Conservation (phyloP, 2,329 filamentous ascomycete genomes). For the Lachnellula hyalina region DNA sequence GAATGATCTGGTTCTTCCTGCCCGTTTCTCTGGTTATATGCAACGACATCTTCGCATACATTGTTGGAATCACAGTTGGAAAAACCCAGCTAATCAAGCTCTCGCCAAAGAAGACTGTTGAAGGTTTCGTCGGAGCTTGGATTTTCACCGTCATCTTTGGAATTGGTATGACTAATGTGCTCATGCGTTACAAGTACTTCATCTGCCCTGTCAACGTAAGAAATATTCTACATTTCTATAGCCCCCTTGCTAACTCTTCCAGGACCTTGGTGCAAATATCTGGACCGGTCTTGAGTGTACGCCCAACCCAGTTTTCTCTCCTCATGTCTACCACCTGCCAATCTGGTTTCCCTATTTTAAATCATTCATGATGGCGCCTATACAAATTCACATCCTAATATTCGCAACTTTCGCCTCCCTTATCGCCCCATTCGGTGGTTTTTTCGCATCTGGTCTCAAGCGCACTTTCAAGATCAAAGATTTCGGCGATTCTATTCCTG, state of each 20-base stretch:
- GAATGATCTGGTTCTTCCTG: constrained; percentile 99
- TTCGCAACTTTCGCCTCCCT: constrained; percentile 92
- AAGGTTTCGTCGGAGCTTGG: constrained; percentile 96
- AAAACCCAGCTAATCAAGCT: constrained; percentile 96
- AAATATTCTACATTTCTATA: constrained; percentile 1
- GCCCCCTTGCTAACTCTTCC: constrained; percentile 13
- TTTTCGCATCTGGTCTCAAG: constrained; percentile 97
- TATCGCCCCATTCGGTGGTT: constrained; percentile 95
- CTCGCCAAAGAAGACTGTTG: constrained; percentile 98
- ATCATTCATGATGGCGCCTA: constrained; percentile 73
- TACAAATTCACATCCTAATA: constrained; percentile 88
- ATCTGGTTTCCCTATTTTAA: constrained; percentile 66
- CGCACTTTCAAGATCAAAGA: constrained; percentile 99
- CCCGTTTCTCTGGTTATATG: constrained; percentile 93
- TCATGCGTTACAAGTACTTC: constrained; percentile 93
- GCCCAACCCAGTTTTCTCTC: constrained; percentile 85
- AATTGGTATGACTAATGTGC: constrained; percentile 71
- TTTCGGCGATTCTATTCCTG: constrained; percentile 96
- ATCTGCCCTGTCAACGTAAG: constrained; percentile 88
- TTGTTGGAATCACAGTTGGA: constrained; percentile 95
- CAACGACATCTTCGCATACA: constrained; percentile 97
- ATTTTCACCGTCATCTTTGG: constrained; percentile 88
- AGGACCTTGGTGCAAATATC: constrained; percentile 86
- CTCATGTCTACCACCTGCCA: constrained; percentile 68
- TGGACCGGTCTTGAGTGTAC: constrained; percentile 86